A percentile compares a stretch with the other conserved stretches of the same genome.
These are phyloP conservation scores for Aspergillus sp. DNA, from an alignment of 2,329 filamentous ascomycete species.

Conservation along the genomic window DNA sequence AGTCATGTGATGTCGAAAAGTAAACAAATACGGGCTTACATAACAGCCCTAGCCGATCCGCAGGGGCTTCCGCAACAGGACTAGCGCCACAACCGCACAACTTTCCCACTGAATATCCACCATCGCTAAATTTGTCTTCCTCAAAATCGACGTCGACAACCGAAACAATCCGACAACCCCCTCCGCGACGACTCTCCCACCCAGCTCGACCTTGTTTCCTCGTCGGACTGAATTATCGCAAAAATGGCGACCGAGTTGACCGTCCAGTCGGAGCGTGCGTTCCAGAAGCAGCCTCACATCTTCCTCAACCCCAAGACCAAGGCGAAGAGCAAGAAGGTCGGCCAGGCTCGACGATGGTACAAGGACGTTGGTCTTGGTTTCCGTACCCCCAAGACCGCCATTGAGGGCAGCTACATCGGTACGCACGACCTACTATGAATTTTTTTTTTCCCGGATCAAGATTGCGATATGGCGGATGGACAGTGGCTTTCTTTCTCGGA, in stretches of 20 bases:
- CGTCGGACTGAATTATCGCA: conserved; percentile 54
- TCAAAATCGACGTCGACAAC: conserved; percentile 41
- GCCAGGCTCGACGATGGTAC: conserved; percentile 96
- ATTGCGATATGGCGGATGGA: conserved; percentile 17
- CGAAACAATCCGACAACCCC: conserved; percentile 30
- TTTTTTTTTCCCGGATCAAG: conserved; percentile 17
- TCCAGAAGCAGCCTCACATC: conserved; percentile 99
- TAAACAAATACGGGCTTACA: conserved; percentile 39
- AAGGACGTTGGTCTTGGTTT: conserved; percentile 99
- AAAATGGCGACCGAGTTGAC: conserved; percentile 97
- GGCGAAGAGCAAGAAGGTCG: conserved; percentile 74
- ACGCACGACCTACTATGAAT: conserved; percentile 53
- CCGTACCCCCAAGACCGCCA: conserved; percentile 96
- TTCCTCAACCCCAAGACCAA: conserved; percentile 97
- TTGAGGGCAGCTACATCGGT: conserved; percentile 99
- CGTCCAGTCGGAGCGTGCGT: conserved; percentile 99
- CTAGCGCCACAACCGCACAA: conserved; percentile 34
- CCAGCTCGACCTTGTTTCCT: conserved; percentile 39
- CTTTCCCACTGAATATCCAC: conserved; percentile 39
- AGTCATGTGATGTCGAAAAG: conserved; percentile 34
- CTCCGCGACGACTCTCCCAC: conserved; percentile 33
- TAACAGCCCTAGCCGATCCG: conserved; percentile 43
- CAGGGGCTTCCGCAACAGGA: conserved; percentile 26
- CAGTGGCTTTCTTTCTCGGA: conserved; percentile 9
- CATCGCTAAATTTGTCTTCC: conserved; percentile 39